A percentile compares a stretch with the other conserved stretches of the same genome.
Conservation (phyloP, 768 basidiomycete genomes). For the Mycena alexandri region DNA sequence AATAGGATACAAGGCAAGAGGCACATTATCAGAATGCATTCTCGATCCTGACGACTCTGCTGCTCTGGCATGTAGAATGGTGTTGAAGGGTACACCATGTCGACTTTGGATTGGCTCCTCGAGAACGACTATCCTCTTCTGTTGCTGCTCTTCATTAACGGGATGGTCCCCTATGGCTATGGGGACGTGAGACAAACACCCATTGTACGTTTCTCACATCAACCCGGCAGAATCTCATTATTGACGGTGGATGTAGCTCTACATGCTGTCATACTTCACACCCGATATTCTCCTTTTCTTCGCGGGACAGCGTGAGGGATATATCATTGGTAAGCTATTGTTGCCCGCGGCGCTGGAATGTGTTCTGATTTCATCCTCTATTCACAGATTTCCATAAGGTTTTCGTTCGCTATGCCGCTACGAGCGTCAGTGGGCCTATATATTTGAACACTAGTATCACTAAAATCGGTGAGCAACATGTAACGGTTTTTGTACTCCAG, state of each 20-base stretch:
- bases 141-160: slow-evolving; percentile 15
- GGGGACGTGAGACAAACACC: slow-evolving; percentile 21
- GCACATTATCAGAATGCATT: slow-evolving; percentile 23
- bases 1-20: slow-evolving; percentile 22
- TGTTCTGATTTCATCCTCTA: slow-evolving; percentile 21
- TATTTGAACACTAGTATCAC: slow-evolving; percentile 20
- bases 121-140: slow-evolving; percentile 14
- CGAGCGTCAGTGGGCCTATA: slow-evolving; percentile 22
- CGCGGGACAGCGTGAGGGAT: slow-evolving; percentile 7
- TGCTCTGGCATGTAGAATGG: slow-evolving; percentile 23
- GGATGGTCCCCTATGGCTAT: slow-evolving; percentile 21
- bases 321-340: slow-evolving; percentile 21
- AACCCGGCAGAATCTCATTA: slow-evolving; percentile 17
- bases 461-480: slow-evolving; percentile 22
- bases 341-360: slow-evolving; percentile 18
- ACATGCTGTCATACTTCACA: slow-evolving; percentile 19
- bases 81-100: slow-evolving; percentile 24
- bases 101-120: slow-evolving; percentile 22
- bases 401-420: slow-evolving; percentile 20
- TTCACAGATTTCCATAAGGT: slow-evolving; percentile 24
- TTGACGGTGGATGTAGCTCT: slow-evolving; percentile 21
- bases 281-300: slow-evolving; percentile 14
- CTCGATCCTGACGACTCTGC: slow-evolving; percentile 21
- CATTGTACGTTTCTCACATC: slow-evolving; percentile 21
- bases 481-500: slow-evolving; percentile 20